A percentile compares a stretch with the other conserved stretches of the same genome.
phyloP scores from a whole-genome alignment of 768 basidiomycete genomes.

The Sistotremastrum niveocremeum region DNA sequence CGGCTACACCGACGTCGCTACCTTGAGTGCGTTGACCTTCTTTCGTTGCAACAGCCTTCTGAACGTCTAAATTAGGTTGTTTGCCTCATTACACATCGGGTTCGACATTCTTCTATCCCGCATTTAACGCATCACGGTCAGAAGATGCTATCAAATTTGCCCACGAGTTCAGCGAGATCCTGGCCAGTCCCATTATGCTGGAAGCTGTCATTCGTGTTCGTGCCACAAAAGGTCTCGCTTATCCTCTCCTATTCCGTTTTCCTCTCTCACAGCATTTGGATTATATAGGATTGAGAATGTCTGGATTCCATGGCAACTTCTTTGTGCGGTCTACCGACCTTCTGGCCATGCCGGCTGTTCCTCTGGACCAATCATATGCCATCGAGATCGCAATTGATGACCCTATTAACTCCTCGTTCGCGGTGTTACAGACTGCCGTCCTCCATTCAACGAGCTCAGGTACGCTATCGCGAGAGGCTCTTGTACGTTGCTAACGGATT shows the following conservation, averaged over 20 bases:
- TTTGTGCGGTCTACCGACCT: constrained; percentile 96
- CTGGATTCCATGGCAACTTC: constrained; percentile 97
- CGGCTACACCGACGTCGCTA: constrained; percentile 90
- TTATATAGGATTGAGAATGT: constrained; percentile 73
- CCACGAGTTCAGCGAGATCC: constrained; percentile 87
- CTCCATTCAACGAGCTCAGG: constrained; percentile 91
- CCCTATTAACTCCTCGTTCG: constrained; percentile 77
- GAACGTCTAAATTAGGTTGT: constrained; percentile 21
- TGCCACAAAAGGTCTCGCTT: constrained; percentile 71
- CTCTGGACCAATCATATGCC: constrained; percentile 88
- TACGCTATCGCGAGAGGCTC: constrained; percentile 8
- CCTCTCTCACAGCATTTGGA: neutral
- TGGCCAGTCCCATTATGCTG: constrained; percentile 89
- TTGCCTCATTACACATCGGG: constrained; percentile 96
- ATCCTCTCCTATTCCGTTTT: neutral
- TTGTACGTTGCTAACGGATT: neutral
- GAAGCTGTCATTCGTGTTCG: constrained; percentile 98
- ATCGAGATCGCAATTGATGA: constrained; percentile 96
- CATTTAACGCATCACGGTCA: constrained; percentile 86
- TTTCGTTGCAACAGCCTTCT: neutral
- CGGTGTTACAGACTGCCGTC: constrained; percentile 89
- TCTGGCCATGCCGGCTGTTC: constrained; percentile 92
- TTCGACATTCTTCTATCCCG: constrained; percentile 96
- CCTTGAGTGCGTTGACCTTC: constrained; percentile 43
- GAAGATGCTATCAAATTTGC: constrained; percentile 99